Conservation (phyloP, 306 rosid species). For the Notholithocarpus densiflorus region DNA sequence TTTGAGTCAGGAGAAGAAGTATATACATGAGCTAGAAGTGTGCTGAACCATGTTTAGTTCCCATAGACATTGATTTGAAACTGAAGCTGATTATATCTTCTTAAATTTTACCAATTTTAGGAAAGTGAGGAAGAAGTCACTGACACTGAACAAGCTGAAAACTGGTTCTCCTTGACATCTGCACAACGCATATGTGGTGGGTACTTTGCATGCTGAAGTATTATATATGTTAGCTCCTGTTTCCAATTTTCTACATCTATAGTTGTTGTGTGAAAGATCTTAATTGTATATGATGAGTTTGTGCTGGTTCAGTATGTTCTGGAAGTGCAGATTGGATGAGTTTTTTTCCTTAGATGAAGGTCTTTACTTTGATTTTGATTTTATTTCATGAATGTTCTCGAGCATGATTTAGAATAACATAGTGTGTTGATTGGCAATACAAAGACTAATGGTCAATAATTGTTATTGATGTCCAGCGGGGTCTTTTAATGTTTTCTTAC, state of each 20-base stretch:
- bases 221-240: conserved; percentile 8
- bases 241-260: conserved; percentile 7
- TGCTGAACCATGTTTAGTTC: neutral
- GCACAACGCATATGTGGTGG: conserved; percentile 97
- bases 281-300: neutral
- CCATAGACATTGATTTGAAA: conserved; percentile 1
- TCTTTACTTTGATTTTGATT: neutral
- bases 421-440: no score
- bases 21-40: neutral
- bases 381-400: neutral
- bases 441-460: no score
- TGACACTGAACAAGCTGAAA: conserved; percentile 98
- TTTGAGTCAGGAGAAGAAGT: neutral
- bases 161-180: conserved; percentile 98
- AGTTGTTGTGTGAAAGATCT: neutral
- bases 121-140: conserved; percentile 99
- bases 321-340: neutral
- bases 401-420: neutral
- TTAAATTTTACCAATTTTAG: conserved; percentile 39
- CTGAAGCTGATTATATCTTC: conserved; percentile 2
- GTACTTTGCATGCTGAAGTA: conserved; percentile 34
- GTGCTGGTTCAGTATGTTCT: neutral
- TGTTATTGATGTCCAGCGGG: no score
- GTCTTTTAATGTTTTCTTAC: neutral
- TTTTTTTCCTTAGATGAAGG: neutral